Evolutionary conservation across 345 rosid species (phyloP), one percentile per base, ranked within the genome.

Genomic region (Lepidium aucheri): DNA sequence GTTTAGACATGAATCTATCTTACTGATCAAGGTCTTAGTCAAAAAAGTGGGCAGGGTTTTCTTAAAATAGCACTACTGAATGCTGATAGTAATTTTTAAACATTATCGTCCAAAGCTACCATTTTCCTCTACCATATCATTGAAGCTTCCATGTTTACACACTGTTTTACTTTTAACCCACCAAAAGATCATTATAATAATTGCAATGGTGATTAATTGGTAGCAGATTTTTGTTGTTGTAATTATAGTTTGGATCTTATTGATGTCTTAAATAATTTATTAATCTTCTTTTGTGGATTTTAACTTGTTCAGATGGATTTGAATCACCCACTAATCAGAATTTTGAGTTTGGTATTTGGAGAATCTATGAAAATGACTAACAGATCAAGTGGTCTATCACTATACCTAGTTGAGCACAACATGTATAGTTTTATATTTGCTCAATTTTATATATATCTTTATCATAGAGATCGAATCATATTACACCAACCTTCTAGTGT

Each of bases 11-110:
- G 61, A 59, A 43, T 58, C 56, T 59, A 16, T 42, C 41, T 65
- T 50, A 22, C 45, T 73, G 59, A 56, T 64, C 9, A 35, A 20
- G 60, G 60, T 50, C 60, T 73, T 35, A 36, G 56, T 52, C 66
- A 53, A 64, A 57, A 53, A 56, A 65, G 53, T 64, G 65, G 71
- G 14, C 46, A 2, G 9, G 0, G 34, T 66, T 66, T 65, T 60
- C 62, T 58, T 59, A 60, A 73, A 53, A 62, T 67, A 66, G 72
- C 72, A 66, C 43, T 73, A 58, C 7, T 28, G n/a, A n/a, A n/a
- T n/a, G n/a, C n/a, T n/a, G 36, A 17, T 52, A 51, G 38, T 52
- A 7, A 6, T 58, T 73, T 24, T 35, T 3, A 73, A 66, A 66
- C 44, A 56, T 34, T 73, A 65, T 73, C 72, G 34, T 58, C 56